A percentile compares a stretch with the other conserved stretches of the same genome.
Evolutionary conservation across 306 rosid species (phyloP).

Genomic region (Arachis stenosperma): DNA sequence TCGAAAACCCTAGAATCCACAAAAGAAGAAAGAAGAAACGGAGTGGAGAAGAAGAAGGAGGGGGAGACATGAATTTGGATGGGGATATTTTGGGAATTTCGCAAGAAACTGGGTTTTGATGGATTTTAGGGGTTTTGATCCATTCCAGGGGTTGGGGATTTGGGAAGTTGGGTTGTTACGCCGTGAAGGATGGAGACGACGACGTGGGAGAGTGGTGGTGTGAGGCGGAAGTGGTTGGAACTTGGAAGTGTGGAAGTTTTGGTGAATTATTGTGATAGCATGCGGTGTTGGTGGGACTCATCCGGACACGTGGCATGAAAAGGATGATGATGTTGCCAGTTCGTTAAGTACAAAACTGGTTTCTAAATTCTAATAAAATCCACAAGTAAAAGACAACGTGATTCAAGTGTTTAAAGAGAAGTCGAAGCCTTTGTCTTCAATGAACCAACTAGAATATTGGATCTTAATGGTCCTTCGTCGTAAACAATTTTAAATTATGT

Average conservation of each 20-base stretch:
- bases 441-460: too few species aligned
- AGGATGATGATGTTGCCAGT: not conserved
- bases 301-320: slow-evolving; percentile 28
- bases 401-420: too few species aligned
- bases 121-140: not conserved
- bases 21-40: slow-evolving; percentile 12
- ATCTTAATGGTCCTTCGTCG: too few species aligned
- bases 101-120: not conserved
- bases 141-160: slow-evolving; percentile 32
- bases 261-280: not conserved
- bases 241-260: slow-evolving; percentile 1
- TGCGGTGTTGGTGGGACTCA: slow-evolving; percentile 19
- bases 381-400: too few species aligned
- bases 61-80: slow-evolving; percentile 39
- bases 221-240: not conserved
- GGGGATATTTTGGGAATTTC: not conserved
- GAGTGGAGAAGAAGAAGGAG: not conserved
- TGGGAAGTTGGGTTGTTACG: slow-evolving; percentile 28
- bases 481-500: too few species aligned
- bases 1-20: slow-evolving; percentile 45
- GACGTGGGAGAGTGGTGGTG: not conserved
- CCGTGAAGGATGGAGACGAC: too few species aligned
- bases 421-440: too few species aligned
- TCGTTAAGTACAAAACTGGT: too few species aligned
- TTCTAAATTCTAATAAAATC: too few species aligned